Evolutionary conservation across 805 yeast genomes (phyloP).

Genomic region (Kodamaea lidongshanica): DNA sequence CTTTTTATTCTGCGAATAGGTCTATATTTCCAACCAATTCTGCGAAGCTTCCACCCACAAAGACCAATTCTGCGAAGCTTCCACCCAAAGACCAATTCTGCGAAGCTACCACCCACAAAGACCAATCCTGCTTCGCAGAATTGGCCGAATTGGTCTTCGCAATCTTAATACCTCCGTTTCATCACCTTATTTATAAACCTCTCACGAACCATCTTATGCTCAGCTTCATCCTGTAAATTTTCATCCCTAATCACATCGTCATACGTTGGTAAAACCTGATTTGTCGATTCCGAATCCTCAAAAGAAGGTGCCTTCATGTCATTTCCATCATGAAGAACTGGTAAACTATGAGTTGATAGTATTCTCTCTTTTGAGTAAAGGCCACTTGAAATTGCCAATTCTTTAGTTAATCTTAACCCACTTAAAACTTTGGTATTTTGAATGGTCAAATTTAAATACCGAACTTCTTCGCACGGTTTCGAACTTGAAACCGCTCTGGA

Average conservation of each 20-base stretch:
- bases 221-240: conserved; percentile 25
- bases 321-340: background rate
- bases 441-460: conserved; percentile 1
- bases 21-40: too few species aligned
- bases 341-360: background rate
- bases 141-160: too few species aligned
- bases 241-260: conserved; percentile 31
- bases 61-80: too few species aligned
- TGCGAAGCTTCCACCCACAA: too few species aligned
- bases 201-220: too few species aligned
- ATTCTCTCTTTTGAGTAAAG: conserved; percentile 9
- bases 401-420: conserved; percentile 24
- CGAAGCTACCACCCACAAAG: too few species aligned
- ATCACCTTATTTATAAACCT: too few species aligned
- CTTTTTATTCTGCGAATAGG: too few species aligned
- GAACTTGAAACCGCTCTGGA: conserved; percentile 7
- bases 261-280: conserved; percentile 26
- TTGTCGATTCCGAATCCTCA: background rate
- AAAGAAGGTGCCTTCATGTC: background rate
- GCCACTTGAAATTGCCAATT: conserved; percentile 10
- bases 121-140: too few species aligned
- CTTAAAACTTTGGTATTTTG: conserved; percentile 28
- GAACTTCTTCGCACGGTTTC: conserved; percentile 1
- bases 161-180: too few species aligned
- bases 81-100: too few species aligned